Evolutionary conservation across 1,284 basidiomycete species (phyloP), one percentile per base, ranked within the genome.

Genomic region (Cystobasidium slooffiae): DNA sequence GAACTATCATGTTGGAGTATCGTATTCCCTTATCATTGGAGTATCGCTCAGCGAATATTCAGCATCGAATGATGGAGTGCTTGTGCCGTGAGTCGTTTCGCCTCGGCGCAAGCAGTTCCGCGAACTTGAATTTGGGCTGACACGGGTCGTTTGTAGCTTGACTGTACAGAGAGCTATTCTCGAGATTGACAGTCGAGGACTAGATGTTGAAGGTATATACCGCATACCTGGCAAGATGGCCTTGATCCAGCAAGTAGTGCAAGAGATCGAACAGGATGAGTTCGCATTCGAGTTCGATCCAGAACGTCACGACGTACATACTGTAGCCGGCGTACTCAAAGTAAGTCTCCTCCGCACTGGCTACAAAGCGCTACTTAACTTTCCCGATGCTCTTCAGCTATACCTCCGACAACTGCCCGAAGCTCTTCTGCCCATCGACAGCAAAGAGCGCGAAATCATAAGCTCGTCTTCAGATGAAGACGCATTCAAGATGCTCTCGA

Each of bases 381-480:
- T 66, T 47, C 24, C 43, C 64, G 43, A 47, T 16, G 44, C 6
- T 20, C 18, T 53, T 8, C 52, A 92, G 90, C 84, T 91, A 52
- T 95, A 94, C 84, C 85, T 99, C 49, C 89, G 96, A 43, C 93
- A 95, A 80, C 85, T 99, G 2, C 94, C 96, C 0, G 92, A 95
- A 79, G 92, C 95, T 0, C 86, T 98, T n/a, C 95, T 98, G 85
- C 89, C 85, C 77, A 92, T 92, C 79, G 85, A 91, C 1, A 84
- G 93, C 43, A 87, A 90, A 73, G 96, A 98, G 79, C 88, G 94
- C 39, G 85, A 92, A 58, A 72, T 43, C 46, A 24, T 52, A 43
- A 61, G 49, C 49, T 64, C 79, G 18, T 79, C 59, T 89, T 89
- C 88, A 63, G 88, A 90, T 22, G 82, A 86, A 24, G 92, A 88